Evolutionary conservation across 2,329 filamentous ascomycete genomes (phyloP), one percentile per base, ranked within the genome.

Genomic region (Neoscytalidium dimidiatum): DNA sequence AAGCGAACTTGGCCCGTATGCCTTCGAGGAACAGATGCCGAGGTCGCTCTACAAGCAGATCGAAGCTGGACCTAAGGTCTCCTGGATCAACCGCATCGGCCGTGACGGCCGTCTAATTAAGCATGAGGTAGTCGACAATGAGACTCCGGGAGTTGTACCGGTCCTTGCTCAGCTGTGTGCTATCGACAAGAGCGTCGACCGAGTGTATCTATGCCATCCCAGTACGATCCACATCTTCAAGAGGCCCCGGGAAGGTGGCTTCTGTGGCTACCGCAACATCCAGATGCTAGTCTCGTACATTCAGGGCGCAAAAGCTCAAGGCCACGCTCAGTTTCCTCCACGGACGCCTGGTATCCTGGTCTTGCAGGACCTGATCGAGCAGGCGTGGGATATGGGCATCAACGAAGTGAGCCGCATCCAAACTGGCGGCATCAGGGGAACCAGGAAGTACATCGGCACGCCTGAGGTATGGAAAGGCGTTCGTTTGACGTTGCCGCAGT

Each of bases 231-330:
- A 97, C 72, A 84, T 98, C 28, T 92, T 91, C 60, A 96, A 96
- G 72, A 83, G 74, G 0, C 74, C 96, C 61, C 85, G 84, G n/a
- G 94, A 97, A 79, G 93, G 93, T 23, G 91, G 92, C 5, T 98
- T 98, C 75, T 98, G 94, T 74, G 94, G 94, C 3, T 98, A 97
- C 75, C 86, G 94, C 44, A 98, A 96, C 73, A 96, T 97, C 33
- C 95, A 98, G 75, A 96, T 96, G 88, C 78, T 97, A 69, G 81
- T 90, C 14, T 94, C 93, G 0, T 94, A 92, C 74, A 86, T 97
- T 21, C 86, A 89, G 66, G 85, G 84, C 8, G 79, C 86, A 1
- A 75, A 80, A 43, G 82, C 81, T 13, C 77, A 81, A 13, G 91
- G 90, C 0, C 77, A 84, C 66, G 81, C 88, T 44, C 78, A 81